Percentiles rank a stretch among this genome's conserved stretches.
Evolutionary conservation across 345 rosid species (phyloP).

Genomic region (Camelina laxa): DNA sequence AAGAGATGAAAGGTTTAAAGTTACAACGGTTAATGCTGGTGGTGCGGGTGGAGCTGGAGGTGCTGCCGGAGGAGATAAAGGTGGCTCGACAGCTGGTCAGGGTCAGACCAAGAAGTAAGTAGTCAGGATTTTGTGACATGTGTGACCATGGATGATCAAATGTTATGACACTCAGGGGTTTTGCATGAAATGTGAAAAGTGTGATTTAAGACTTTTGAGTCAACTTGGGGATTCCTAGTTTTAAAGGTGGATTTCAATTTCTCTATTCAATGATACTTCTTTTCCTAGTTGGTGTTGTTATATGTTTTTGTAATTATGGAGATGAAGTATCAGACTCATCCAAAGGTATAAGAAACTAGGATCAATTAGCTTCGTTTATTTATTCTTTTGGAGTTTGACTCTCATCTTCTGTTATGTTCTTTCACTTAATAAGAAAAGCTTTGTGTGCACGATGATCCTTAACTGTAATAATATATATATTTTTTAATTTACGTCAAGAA

Average conservation of each 20-base stretch:
- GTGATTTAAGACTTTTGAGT: conserved; percentile 3
- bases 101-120: conserved; percentile 45
- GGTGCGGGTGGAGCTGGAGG: conserved; percentile 9
- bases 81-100: conserved; percentile 38
- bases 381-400: conserved; percentile 18
- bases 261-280: background rate
- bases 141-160: conserved; percentile 27
- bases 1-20: conserved; percentile 38
- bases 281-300: conserved; percentile 17
- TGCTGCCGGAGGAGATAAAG: conserved; percentile 35
- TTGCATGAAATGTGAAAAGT: conserved; percentile 11
- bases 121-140: conserved; percentile 29
- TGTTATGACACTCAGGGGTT: background rate
- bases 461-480: conserved; percentile 18
- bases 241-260: conserved; percentile 11
- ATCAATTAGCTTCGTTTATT: conserved; percentile 15
- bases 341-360: conserved; percentile 12
- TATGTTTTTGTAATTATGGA: conserved; percentile 2
- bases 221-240: conserved; percentile 18
- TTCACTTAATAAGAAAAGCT: conserved; percentile 13
- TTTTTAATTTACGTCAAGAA: conserved; percentile 5
- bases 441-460: conserved; percentile 17
- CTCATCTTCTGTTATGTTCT: conserved; percentile 12
- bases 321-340: conserved; percentile 20
- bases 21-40: conserved; percentile 33